A percentile compares a stretch with the other conserved stretches of the same genome.
phyloP scores from a whole-genome alignment of 1,139 yeast species.

The Taphrina pruni region DNA sequence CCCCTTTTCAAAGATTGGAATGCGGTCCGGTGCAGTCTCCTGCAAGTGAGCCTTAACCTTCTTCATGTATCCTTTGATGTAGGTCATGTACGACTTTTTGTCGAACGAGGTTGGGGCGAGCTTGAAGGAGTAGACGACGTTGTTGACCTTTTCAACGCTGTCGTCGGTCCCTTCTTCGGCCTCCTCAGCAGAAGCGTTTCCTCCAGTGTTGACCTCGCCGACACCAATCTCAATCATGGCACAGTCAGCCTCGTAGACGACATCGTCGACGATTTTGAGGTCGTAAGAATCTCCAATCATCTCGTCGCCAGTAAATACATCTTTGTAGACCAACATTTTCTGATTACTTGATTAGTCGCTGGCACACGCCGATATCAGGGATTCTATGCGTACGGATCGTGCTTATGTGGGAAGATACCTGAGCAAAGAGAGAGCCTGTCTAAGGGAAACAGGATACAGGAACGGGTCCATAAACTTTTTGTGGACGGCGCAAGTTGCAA shows the following conservation, averaged over 20 bases:
- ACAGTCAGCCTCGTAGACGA: conserved; percentile 96
- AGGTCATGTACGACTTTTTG: conserved; percentile 68
- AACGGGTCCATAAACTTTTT: conserved; percentile 5
- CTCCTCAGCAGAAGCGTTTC: conserved; percentile 98
- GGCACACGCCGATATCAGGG: background rate
- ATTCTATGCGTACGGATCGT: background rate
- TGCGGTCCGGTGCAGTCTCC: conserved; percentile 84
- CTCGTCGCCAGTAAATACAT: conserved; percentile 91
- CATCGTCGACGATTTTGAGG: conserved; percentile 81
- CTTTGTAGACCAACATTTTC: conserved; percentile 53
- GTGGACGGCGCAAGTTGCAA: background rate
- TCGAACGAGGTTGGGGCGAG: conserved; percentile 93
- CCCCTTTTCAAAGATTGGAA: conserved; percentile 92
- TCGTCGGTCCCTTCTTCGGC: conserved; percentile 84
- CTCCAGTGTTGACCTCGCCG: conserved; percentile 96
- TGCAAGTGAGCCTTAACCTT: conserved; percentile 64
- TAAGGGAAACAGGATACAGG: background rate
- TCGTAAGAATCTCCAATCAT: conserved; percentile 97
- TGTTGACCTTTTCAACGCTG: conserved; percentile 88
- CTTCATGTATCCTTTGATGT: conserved; percentile 90
- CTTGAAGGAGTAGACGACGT: conserved; percentile 98
- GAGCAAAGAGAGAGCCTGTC: no score
- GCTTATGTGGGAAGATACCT: no score
- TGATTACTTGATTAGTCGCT: background rate
- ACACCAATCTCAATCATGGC: conserved; percentile 81